These are phyloP conservation scores for Akebia trifoliata DNA, from an alignment of 164 flowering plant species.

Conservation along the genomic window DNA sequence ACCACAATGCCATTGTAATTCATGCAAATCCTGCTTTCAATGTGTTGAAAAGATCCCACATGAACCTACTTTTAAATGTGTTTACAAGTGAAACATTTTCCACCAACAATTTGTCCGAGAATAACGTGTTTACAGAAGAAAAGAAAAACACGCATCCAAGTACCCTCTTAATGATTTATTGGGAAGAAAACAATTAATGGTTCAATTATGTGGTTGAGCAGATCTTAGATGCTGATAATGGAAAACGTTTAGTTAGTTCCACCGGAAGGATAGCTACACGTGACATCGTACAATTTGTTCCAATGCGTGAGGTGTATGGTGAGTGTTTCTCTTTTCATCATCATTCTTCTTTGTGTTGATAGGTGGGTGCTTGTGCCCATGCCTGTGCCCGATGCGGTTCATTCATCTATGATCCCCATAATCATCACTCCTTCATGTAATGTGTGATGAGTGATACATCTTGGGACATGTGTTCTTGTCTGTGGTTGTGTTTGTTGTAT, in stretches of 20 bases:
- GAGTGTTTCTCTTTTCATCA: constrained; percentile 17
- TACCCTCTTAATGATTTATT: not conserved
- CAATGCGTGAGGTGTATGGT: constrained; percentile 69
- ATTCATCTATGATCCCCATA: too few species aligned
- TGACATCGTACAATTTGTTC: too few species aligned
- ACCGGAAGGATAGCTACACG: constrained; percentile 66
- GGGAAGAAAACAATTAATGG: too few species aligned
- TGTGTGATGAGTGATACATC: too few species aligned
- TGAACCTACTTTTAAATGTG: not conserved
- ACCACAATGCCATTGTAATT: not conserved
- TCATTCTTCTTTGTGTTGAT: too few species aligned
- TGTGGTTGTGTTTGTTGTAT: too few species aligned
- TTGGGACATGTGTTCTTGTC: too few species aligned
- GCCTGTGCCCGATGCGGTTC: not conserved
- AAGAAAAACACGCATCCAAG: not conserved
- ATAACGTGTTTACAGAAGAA: not conserved
- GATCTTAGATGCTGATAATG: constrained; percentile 89
- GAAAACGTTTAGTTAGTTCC: constrained; percentile 53
- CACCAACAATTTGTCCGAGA: too few species aligned
- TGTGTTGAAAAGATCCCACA: not conserved
- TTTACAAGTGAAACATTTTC: too few species aligned
- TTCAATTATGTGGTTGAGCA: constrained; percentile 22
- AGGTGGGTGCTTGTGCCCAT: not conserved
- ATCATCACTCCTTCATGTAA: too few species aligned
- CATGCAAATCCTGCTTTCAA: not conserved